A percentile compares a stretch with the other conserved stretches of the same genome.
Evolutionary conservation across 768 basidiomycete genomes (phyloP).

Genomic region (Tricholoma sp.): DNA sequence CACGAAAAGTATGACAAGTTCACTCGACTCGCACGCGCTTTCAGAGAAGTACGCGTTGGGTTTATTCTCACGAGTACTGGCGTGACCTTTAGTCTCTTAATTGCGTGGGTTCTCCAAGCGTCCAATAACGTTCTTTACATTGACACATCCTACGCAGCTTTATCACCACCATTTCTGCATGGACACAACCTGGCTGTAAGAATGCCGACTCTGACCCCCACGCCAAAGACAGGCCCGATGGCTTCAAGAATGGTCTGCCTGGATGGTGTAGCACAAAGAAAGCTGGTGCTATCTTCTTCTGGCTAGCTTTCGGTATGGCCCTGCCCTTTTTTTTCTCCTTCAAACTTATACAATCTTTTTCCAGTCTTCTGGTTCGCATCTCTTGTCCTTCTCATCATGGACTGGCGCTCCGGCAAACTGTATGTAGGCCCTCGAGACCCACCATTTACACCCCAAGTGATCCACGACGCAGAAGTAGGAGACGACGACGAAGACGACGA

Average conservation of each 20-base stretch:
- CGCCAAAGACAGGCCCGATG: slow-evolving; percentile 52
- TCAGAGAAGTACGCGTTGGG: slow-evolving; percentile 77
- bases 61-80: slow-evolving; percentile 81
- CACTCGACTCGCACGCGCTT: slow-evolving; percentile 67
- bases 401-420: slow-evolving; percentile 71
- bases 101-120: slow-evolving; percentile 52
- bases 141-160: slow-evolving; percentile 39
- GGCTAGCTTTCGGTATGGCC: slow-evolving; percentile 70
- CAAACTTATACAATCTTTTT: background rate
- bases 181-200: slow-evolving; percentile 89
- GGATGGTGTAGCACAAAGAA: slow-evolving; percentile 94
- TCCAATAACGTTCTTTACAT: slow-evolving; percentile 3
- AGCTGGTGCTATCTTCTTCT: slow-evolving; percentile 85
- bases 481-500: slow-evolving; percentile 54
- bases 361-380: slow-evolving; percentile 75
- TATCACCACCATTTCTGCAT: slow-evolving; percentile 75
- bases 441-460: slow-evolving; percentile 59
- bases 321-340: background rate
- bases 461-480: slow-evolving; percentile 42
- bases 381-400: slow-evolving; percentile 56
- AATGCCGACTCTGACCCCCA: slow-evolving; percentile 78
- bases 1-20: slow-evolving; percentile 87
- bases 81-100: slow-evolving; percentile 58
- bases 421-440: slow-evolving; percentile 61
- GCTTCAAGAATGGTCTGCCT: slow-evolving; percentile 61